phyloP scores from a whole-genome alignment of 1,139 yeast genomes.

The Saccharomycopsis hybrid region DNA sequence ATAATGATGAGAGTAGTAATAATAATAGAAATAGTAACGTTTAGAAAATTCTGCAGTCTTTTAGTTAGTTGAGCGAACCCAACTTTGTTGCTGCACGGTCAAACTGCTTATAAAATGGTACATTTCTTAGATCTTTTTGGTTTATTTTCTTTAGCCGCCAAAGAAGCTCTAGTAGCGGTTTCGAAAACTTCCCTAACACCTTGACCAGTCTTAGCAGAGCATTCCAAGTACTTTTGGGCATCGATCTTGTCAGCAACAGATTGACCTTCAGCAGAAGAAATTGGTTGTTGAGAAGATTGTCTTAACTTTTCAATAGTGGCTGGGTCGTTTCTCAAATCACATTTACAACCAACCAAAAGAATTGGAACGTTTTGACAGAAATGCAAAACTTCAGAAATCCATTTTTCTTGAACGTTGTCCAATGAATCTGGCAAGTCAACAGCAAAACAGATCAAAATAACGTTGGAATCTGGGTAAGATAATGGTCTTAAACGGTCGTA shows the following conservation, averaged over 20 bases:
- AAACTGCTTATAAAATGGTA: conserved; percentile 30
- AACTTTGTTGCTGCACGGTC: too few species aligned
- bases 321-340: conserved; percentile 82
- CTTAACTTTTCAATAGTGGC: conserved; percentile 71
- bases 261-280: conserved; percentile 75
- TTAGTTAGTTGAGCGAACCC: too few species aligned
- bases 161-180: conserved; percentile 72
- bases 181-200: conserved; percentile 92
- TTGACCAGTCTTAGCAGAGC: conserved; percentile 90
- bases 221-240: conserved; percentile 82
- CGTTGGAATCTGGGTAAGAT: conserved; percentile 91
- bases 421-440: conserved; percentile 89
- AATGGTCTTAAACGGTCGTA: conserved; percentile 93
- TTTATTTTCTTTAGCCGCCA: conserved; percentile 30
- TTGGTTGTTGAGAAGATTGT: conserved; percentile 73
- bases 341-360: conserved; percentile 88
- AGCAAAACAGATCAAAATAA: conserved; percentile 86
- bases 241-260: conserved; percentile 83
- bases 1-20: too few species aligned
- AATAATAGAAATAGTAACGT: too few species aligned
- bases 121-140: conserved; percentile 32
- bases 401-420: conserved; percentile 91
- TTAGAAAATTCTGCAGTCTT: too few species aligned
- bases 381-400: conserved; percentile 93
- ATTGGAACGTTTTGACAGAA: conserved; percentile 96